Evolutionary conservation across 1,139 yeast species (phyloP).

Genomic region (Nakaseomyces nivariensis): DNA sequence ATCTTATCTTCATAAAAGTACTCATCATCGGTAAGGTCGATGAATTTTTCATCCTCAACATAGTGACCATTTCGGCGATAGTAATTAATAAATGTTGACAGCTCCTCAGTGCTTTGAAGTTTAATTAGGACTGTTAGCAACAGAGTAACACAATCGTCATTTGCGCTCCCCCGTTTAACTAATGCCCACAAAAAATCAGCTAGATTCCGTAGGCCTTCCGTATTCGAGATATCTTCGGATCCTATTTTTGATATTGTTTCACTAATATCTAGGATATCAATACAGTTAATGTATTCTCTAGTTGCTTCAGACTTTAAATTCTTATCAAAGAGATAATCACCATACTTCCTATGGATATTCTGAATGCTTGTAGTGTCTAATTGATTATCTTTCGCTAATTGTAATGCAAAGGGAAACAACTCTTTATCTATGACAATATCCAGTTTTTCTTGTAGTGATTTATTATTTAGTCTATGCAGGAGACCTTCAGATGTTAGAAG

Average conservation of each 20-base stretch:
- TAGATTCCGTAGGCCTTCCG: conserved; percentile 33
- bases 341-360: conserved; percentile 56
- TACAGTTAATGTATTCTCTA: conserved; percentile 50
- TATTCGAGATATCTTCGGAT: conserved; percentile 53
- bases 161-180: conserved; percentile 44
- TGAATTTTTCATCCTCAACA: conserved; percentile 24
- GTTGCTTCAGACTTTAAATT: conserved; percentile 63
- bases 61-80: conserved; percentile 33
- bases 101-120: conserved; percentile 49
- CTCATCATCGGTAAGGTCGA: conserved; percentile 24
- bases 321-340: conserved; percentile 57
- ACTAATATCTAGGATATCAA: conserved; percentile 52
- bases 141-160: conserved; percentile 72
- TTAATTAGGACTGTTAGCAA: conserved; percentile 78
- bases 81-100: conserved; percentile 49
- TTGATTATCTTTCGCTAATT: conserved; percentile 45
- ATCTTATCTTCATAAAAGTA: conserved; percentile 25
- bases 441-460: conserved; percentile 56
- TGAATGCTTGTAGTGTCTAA: conserved; percentile 30
- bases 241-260: conserved; percentile 74
- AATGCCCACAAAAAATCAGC: conserved; percentile 57
- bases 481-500: conserved; percentile 69
- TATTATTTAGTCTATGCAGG: conserved; percentile 58
- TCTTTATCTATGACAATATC: conserved; percentile 62
- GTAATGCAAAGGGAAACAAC: conserved; percentile 62